Conservation (phyloP, 2,329 filamentous ascomycete genomes). For the Parasarocladium wereldwijsianum region DNA sequence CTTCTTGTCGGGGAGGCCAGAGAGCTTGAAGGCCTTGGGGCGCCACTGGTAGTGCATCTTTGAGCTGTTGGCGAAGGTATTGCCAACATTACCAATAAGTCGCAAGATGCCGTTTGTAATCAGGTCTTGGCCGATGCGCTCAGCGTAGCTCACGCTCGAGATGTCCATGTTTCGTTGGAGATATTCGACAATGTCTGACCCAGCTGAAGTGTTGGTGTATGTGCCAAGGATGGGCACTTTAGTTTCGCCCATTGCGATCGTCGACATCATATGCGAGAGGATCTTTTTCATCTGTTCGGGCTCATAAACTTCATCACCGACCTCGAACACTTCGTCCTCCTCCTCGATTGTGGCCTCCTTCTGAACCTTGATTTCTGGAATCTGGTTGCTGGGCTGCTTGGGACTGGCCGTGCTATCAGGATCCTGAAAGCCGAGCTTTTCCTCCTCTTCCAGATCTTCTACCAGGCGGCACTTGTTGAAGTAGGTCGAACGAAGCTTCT, state of each 20-base stretch:
- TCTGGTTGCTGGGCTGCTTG: constrained; percentile 32
- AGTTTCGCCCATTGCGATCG: constrained; percentile 73
- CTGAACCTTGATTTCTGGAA: constrained; percentile 81
- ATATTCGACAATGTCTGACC: constrained; percentile 91
- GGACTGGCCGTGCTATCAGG: constrained; percentile 55
- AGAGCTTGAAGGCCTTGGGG: constrained; percentile 74
- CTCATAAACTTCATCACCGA: constrained; percentile 77
- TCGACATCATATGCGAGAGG: constrained; percentile 70
- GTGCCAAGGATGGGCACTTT: constrained; percentile 93
- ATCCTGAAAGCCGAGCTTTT: constrained; percentile 93
- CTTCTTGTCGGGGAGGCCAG: constrained; percentile 83
- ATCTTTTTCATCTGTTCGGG: constrained; percentile 87
- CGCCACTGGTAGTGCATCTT: constrained; percentile 98
- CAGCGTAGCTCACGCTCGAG: constrained; percentile 75
- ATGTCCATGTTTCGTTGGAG: constrained; percentile 78
- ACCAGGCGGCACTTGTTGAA: constrained; percentile 98
- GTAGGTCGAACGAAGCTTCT: constrained; percentile 89
- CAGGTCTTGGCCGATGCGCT: constrained; percentile 89
- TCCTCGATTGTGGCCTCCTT: constrained; percentile 47
- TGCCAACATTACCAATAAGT: constrained; percentile 87
- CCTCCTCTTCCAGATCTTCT: constrained; percentile 95
- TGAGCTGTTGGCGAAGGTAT: constrained; percentile 91
- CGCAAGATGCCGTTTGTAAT: constrained; percentile 75
- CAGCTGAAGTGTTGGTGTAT: constrained; percentile 83
- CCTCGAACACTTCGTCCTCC: constrained; percentile 76